phyloP scores from a whole-genome alignment of 768 basidiomycete genomes.

The Suillus brevipes region DNA sequence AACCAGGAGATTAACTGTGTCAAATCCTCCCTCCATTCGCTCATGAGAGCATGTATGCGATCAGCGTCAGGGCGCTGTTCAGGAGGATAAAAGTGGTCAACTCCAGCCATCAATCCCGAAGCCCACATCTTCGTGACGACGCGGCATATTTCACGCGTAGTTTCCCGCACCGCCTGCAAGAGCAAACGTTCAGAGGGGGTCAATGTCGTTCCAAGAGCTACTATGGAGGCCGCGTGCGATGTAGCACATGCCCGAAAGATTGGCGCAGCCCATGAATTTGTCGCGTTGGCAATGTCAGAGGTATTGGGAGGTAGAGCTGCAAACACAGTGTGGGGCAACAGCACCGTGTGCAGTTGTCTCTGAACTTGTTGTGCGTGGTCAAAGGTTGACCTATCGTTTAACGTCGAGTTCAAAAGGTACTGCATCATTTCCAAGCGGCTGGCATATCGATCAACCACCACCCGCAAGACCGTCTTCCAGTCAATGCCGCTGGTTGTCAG shows the following conservation, averaged over 20 bases:
- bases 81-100: slow-evolving; percentile 6
- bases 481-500: slow-evolving; percentile 36
- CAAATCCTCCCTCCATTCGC: slow-evolving; percentile 14
- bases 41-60: slow-evolving; percentile 5
- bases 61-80: slow-evolving; percentile 3
- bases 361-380: slow-evolving; percentile 11
- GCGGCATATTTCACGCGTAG: slow-evolving; percentile 20
- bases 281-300: not conserved
- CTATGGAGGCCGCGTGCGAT: slow-evolving; percentile 11
- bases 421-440: slow-evolving; percentile 42
- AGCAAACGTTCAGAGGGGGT: slow-evolving; percentile 16
- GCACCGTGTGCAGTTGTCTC: slow-evolving; percentile 22
- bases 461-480: slow-evolving; percentile 40
- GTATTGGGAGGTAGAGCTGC: slow-evolving; percentile 1
- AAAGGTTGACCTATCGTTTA: slow-evolving; percentile 13
- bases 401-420: slow-evolving; percentile 32
- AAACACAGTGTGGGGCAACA: slow-evolving; percentile 13
- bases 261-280: slow-evolving; percentile 14
- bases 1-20: slow-evolving; percentile 19
- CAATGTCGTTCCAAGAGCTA: slow-evolving; percentile 1
- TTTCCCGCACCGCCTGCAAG: slow-evolving; percentile 14
- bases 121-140: slow-evolving; percentile 21
- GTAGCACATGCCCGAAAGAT: slow-evolving; percentile 14
- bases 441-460: slow-evolving; percentile 42
- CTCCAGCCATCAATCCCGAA: slow-evolving; percentile 14